Conservation (phyloP, 371 early-diverging fungal genomes). For the Conidiobolus incongruus region DNA sequence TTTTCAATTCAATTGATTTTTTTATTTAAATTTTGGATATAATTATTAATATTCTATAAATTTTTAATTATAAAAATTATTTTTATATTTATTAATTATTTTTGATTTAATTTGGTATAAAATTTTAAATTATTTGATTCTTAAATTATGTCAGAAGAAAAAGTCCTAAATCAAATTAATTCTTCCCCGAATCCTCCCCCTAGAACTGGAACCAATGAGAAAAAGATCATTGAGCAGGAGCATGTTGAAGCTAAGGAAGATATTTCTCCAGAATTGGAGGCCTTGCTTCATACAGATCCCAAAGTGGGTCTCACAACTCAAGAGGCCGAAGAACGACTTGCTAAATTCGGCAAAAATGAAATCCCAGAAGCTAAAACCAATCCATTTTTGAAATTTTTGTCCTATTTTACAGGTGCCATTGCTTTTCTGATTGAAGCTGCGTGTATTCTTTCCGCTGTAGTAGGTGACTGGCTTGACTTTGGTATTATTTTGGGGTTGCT, state of each 20-base stretch:
- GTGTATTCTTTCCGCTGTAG: conserved; percentile 42
- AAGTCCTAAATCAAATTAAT: too few species aligned
- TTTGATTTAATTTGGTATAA: too few species aligned
- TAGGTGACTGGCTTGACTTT: conserved; percentile 44
- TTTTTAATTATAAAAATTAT: too few species aligned
- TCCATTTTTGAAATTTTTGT: conserved; percentile 63
- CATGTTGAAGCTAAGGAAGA: conserved; percentile 43
- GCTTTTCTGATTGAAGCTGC: conserved; percentile 69
- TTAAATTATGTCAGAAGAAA: too few species aligned
- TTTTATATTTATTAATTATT: too few species aligned
- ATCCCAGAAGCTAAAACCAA: conserved; percentile 60
- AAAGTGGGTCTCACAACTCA: conserved; percentile 27
- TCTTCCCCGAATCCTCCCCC: too few species aligned
- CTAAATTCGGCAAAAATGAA: conserved; percentile 44
- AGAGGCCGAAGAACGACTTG: conserved; percentile 30
- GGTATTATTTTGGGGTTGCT: conserved; percentile 63
- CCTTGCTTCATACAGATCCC: conserved; percentile 39
- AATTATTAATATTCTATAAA: too few species aligned
- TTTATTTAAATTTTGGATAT: too few species aligned
- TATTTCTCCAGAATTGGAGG: conserved; percentile 41
- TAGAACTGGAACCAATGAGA: too few species aligned
- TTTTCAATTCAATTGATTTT: too few species aligned
- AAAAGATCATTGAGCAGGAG: conserved; percentile 26
- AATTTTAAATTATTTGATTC: too few species aligned
- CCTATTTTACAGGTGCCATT: too few species aligned